These are phyloP conservation scores for Themeda triandra DNA, from an alignment of 176 grass and related monocot genomes.

Conservation along the genomic window DNA sequence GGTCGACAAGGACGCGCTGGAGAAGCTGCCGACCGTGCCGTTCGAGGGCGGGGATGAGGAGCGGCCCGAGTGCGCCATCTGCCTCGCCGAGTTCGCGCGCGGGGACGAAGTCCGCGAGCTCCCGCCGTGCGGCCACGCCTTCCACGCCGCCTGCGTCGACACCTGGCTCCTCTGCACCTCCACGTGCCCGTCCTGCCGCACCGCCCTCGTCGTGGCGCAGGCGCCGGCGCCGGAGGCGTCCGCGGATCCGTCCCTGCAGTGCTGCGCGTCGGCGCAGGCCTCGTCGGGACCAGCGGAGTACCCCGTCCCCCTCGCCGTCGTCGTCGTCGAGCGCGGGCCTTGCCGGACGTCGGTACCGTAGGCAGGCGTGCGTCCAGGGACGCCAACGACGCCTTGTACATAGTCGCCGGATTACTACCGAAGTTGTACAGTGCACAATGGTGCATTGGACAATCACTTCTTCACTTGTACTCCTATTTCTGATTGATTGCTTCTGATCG, in stretches of 20 bases:
- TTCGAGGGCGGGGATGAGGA: neutral
- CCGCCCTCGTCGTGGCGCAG: constrained; percentile 32
- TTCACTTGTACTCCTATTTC: neutral
- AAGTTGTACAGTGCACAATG: neutral
- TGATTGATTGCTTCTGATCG: neutral
- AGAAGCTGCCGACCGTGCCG: constrained; percentile 48
- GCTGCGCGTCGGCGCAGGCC: neutral
- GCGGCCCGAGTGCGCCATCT: constrained; percentile 76
- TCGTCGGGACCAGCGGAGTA: neutral
- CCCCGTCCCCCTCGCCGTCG: neutral
- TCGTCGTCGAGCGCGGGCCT: neutral
- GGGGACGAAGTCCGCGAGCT: constrained; percentile 80
- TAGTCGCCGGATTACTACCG: neutral
- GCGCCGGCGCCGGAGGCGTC: neutral
- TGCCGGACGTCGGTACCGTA: constrained; percentile 24
- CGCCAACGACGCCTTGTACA: neutral
- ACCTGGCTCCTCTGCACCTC: constrained; percentile 70
- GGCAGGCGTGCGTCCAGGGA: neutral
- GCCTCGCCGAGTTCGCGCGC: constrained; percentile 58
- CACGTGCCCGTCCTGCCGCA: constrained; percentile 91
- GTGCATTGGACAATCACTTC: neutral
- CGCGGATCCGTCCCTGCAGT: neutral
- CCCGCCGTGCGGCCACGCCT: constrained; percentile 70
- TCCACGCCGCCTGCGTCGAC: constrained; percentile 87
- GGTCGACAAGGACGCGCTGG: constrained; percentile 50